A percentile compares a stretch with the other conserved stretches of the same genome.
phyloP scores from a whole-genome alignment of 805 yeast genomes.

The Ogataea neopini region DNA sequence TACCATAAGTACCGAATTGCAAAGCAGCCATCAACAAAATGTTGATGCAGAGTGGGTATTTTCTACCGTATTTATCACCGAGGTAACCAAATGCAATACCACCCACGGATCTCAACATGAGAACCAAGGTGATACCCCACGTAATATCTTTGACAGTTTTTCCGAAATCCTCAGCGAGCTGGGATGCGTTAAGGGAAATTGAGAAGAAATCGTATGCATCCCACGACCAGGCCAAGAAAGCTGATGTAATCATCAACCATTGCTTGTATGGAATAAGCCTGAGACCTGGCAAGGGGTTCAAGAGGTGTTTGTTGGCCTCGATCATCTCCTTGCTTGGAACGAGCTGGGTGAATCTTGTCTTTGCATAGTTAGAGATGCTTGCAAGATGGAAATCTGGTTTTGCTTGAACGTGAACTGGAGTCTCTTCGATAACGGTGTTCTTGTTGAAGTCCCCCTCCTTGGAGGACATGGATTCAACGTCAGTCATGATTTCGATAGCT shows the following conservation, averaged over 20 bases:
- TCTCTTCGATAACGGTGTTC: neutral
- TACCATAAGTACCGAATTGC: slow-evolving; percentile 67
- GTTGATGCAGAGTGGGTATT: slow-evolving; percentile 54
- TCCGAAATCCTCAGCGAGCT: slow-evolving; percentile 47
- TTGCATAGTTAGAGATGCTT: slow-evolving; percentile 39
- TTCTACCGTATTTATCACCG: slow-evolving; percentile 63
- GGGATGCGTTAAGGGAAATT: slow-evolving; percentile 51
- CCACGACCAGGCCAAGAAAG: slow-evolving; percentile 62
- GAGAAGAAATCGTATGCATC: slow-evolving; percentile 67
- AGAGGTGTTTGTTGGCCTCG: slow-evolving; percentile 38
- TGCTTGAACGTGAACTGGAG: neutral
- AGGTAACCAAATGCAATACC: slow-evolving; percentile 59
- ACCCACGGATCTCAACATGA: slow-evolving; percentile 69
- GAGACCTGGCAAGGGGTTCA: slow-evolving; percentile 68
- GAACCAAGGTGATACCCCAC: slow-evolving; percentile 68
- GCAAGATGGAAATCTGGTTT: slow-evolving; percentile 34
- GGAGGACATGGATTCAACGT: slow-evolving; percentile 15
- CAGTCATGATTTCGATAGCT: no score
- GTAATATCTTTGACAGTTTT: slow-evolving; percentile 51
- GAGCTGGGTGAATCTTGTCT: slow-evolving; percentile 51
- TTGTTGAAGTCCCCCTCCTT: slow-evolving; percentile 12
- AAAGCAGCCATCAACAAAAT: slow-evolving; percentile 47
- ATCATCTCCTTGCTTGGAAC: slow-evolving; percentile 46
- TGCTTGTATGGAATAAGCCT: slow-evolving; percentile 48
- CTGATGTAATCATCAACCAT: slow-evolving; percentile 57